Conservation (phyloP, 768 basidiomycete genomes). For the Scleroderma bovista region DNA sequence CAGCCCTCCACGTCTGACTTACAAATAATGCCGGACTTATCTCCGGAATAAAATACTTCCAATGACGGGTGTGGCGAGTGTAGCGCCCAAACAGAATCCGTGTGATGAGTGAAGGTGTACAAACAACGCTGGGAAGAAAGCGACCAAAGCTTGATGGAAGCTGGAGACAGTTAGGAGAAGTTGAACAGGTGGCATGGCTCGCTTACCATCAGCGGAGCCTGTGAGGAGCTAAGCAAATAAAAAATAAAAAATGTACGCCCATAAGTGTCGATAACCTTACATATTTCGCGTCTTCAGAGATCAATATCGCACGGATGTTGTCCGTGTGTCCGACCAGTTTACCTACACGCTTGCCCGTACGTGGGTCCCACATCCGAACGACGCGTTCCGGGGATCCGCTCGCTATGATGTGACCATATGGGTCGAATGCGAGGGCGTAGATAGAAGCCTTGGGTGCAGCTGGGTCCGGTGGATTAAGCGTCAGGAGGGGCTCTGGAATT, state of each 20-base stretch:
- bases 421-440: conserved; percentile 77
- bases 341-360: conserved; percentile 71
- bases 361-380: conserved; percentile 89
- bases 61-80: conserved; percentile 84
- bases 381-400: conserved; percentile 92
- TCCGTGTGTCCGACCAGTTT: conserved; percentile 97
- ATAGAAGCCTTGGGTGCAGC: conserved; percentile 62
- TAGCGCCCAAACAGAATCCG: conserved; percentile 92
- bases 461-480: conserved; percentile 63
- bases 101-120: conserved; percentile 94
- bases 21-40: conserved; percentile 84
- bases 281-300: conserved; percentile 88
- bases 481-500: conserved; percentile 50
- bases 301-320: conserved; percentile 85
- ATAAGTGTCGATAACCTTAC: conserved; percentile 41
- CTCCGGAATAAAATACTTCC: conserved; percentile 91
- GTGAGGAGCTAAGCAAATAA: conserved; percentile 56
- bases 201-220: conserved; percentile 68
- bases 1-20: conserved; percentile 87
- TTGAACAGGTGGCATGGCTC: not conserved
- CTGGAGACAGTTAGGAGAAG: conserved; percentile 19
- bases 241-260: conserved; percentile 3
- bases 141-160: conserved; percentile 94
- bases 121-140: conserved; percentile 81
- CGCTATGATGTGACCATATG: conserved; percentile 74